Percentiles rank a stretch among this genome's conserved stretches.
Evolutionary conservation across 1,284 basidiomycete species (phyloP).

Genomic region (Chondrostereum purpureum): DNA sequence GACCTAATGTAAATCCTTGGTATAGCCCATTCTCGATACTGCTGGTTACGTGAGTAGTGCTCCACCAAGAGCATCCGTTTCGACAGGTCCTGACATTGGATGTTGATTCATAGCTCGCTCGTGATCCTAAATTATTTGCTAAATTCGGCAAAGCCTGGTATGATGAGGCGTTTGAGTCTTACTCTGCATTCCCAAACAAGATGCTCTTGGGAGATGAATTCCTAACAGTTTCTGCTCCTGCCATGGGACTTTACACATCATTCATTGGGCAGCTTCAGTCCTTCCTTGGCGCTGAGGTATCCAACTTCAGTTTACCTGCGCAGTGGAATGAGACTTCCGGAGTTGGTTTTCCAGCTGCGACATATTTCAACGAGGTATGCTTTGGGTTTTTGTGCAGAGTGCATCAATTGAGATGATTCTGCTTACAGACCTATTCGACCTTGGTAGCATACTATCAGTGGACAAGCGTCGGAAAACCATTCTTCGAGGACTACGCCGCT

Average conservation of each 20-base stretch:
- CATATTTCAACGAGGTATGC: conserved; percentile 1
- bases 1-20: background rate
- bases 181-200: conserved; percentile 1
- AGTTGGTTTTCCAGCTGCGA: background rate
- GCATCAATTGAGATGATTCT: background rate
- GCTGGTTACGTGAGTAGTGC: conserved; percentile 2
- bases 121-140: background rate
- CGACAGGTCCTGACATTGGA: background rate
- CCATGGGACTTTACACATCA: background rate
- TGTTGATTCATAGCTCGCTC: background rate
- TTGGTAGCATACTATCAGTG: conserved; percentile 1
- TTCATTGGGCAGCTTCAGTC: background rate
- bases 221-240: background rate
- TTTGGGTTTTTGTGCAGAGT: background rate
- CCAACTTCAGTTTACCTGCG: background rate
- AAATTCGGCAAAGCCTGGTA: conserved; percentile 4
- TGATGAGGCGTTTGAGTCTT: conserved; percentile 2
- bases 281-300: background rate
- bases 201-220: background rate
- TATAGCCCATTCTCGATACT: conserved; percentile 1
- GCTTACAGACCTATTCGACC: background rate
- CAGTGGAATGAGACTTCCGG: conserved; percentile 2
- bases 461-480: conserved; percentile 1
- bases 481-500: conserved; percentile 1
- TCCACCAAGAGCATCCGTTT: background rate